phyloP scores from a whole-genome alignment of 1,284 basidiomycete genomes.

The Fomes fomentarius region DNA sequence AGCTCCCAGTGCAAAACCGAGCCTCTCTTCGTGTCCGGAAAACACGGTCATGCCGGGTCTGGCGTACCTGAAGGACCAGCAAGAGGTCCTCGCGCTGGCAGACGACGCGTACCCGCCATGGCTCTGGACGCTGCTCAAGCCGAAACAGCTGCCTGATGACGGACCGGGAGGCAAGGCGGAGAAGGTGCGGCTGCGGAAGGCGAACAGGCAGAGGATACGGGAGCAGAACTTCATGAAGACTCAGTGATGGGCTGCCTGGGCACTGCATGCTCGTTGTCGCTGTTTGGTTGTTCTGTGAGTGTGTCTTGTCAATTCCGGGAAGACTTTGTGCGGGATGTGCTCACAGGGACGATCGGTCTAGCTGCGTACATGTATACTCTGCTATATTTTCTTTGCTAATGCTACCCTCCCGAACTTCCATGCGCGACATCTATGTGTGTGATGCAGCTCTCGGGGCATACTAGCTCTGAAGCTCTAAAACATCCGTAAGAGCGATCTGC shows the following conservation, averaged over 20 bases:
- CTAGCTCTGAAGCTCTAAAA: no score
- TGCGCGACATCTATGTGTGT: background rate
- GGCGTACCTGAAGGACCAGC: slow-evolving; percentile 83
- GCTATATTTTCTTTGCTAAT: slow-evolving; percentile 11
- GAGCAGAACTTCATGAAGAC: slow-evolving; percentile 81
- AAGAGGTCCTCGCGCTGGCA: slow-evolving; percentile 76
- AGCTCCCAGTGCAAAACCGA: background rate
- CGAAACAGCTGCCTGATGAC: slow-evolving; percentile 62
- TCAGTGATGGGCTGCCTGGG: slow-evolving; percentile 42
- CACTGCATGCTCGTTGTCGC: background rate
- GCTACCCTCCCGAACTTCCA: background rate
- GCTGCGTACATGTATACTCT: slow-evolving; percentile 18
- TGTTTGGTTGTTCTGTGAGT: background rate
- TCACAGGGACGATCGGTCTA: background rate
- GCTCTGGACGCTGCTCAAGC: slow-evolving; percentile 81
- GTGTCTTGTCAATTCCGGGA: background rate
- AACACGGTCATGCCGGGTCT: slow-evolving; percentile 79
- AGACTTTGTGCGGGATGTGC: no score
- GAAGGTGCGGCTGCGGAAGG: slow-evolving; percentile 59
- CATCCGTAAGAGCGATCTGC: no score
- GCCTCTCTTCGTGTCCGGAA: slow-evolving; percentile 60
- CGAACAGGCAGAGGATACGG: slow-evolving; percentile 68
- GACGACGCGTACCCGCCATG: slow-evolving; percentile 90
- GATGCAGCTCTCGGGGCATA: no score
- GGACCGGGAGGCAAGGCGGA: slow-evolving; percentile 73